Percentiles rank a stretch among this genome's conserved stretches.
Conservation (phyloP, 1,284 basidiomycete genomes). For the Fomitiporia mediterranea region DNA sequence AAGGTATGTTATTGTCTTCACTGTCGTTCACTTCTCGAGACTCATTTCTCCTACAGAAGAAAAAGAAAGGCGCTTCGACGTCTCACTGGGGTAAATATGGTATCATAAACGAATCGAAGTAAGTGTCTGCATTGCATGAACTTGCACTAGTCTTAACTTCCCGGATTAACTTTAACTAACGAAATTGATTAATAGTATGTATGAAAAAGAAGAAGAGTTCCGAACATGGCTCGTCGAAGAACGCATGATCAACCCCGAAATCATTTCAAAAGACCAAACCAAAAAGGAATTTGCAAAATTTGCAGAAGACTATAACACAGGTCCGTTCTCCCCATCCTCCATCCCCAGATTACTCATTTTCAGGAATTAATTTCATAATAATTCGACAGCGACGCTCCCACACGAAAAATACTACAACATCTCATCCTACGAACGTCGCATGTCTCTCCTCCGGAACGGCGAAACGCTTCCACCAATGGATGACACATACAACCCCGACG, state of each 20-base stretch:
- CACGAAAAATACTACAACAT: slow-evolving; percentile 93
- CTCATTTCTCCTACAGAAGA: slow-evolving; percentile 40
- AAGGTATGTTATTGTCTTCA: slow-evolving; percentile 27
- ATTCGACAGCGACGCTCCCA: slow-evolving; percentile 72
- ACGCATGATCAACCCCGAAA: slow-evolving; percentile 83
- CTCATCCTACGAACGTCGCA: slow-evolving; percentile 71
- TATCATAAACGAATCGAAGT: slow-evolving; percentile 80
- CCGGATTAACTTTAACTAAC: neutral
- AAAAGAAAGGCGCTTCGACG: slow-evolving; percentile 49
- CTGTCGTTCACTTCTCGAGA: neutral
- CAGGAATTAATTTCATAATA: neutral
- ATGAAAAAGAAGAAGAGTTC: slow-evolving; percentile 78
- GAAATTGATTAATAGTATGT: slow-evolving; percentile 45
- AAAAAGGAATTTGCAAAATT: slow-evolving; percentile 79
- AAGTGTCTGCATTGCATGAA: slow-evolving; percentile 31
- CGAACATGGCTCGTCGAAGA: slow-evolving; percentile 89
- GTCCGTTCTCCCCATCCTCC: slow-evolving; percentile 45
- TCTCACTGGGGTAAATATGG: slow-evolving; percentile 87
- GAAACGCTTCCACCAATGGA: slow-evolving; percentile 67
- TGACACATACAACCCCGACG: slow-evolving; percentile 70
- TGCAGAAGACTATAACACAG: slow-evolving; percentile 86
- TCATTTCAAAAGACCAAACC: slow-evolving; percentile 74
- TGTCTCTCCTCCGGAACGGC: slow-evolving; percentile 76
- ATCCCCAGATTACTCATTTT: neutral
- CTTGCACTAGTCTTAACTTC: neutral